Conservation (phyloP, 495 filamentous ascomycete species). For the Clavariopsis aquatica region DNA sequence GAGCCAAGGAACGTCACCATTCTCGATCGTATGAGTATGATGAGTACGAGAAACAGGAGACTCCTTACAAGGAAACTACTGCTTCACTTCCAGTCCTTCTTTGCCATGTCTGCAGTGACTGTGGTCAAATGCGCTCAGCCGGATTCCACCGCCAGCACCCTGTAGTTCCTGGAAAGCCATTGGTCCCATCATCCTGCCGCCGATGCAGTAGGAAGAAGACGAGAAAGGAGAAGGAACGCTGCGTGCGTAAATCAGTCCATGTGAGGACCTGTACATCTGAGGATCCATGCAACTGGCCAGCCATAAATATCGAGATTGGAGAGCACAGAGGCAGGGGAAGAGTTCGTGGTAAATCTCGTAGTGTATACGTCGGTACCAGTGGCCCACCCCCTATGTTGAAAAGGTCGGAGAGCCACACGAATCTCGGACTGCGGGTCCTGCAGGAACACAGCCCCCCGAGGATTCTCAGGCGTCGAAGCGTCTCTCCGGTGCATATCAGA, state of each 20-base stretch:
- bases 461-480: constrained; percentile 5
- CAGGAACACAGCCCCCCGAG: neutral
- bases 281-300: constrained; percentile 23
- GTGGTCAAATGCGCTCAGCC: constrained; percentile 31
- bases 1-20: neutral
- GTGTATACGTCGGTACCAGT: neutral
- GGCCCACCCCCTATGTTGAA: neutral
- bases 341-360: constrained; percentile 15
- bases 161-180: constrained; percentile 21
- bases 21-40: neutral
- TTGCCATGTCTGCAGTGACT: constrained; percentile 35
- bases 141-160: constrained; percentile 33
- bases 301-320: neutral
- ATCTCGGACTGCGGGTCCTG: constrained; percentile 9
- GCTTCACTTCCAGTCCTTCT: neutral
- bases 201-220: constrained; percentile 28
- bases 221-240: constrained; percentile 10
- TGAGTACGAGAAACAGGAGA: neutral
- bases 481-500: constrained; percentile 3
- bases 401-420: constrained; percentile 15
- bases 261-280: constrained; percentile 16
- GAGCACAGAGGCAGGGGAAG: constrained; percentile 2
- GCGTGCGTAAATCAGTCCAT: neutral
- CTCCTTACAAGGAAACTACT: neutral
- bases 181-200: constrained; percentile 19